phyloP scores from a whole-genome alignment of 2,329 filamentous ascomycete genomes.

The Diaporthe velutina region DNA sequence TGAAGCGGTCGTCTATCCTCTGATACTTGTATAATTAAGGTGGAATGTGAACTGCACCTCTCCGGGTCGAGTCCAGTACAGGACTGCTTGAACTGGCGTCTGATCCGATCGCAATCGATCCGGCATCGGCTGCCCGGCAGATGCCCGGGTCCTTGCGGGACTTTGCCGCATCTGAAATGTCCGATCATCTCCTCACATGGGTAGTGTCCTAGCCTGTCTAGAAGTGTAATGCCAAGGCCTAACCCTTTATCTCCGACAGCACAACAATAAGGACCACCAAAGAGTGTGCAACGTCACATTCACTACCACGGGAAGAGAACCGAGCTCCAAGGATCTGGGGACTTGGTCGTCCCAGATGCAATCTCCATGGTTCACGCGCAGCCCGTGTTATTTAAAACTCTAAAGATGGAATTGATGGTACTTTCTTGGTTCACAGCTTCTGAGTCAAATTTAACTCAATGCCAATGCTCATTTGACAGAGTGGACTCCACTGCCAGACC shows the following conservation, averaged over 20 bases:
- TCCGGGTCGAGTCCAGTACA: neutral
- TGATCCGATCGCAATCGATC: neutral
- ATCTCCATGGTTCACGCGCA: neutral
- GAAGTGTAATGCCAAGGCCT: neutral
- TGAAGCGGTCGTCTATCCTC: neutral
- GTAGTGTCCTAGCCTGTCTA: neutral
- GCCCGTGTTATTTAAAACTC: neutral
- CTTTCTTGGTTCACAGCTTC: neutral
- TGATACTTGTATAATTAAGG: neutral
- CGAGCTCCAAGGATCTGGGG: neutral
- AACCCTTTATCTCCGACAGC: neutral
- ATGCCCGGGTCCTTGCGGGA: neutral
- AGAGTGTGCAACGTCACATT: conserved; percentile 1
- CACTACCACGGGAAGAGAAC: neutral
- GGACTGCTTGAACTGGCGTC: neutral
- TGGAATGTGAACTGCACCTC: neutral
- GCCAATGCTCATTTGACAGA: neutral
- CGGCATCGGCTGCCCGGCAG: neutral
- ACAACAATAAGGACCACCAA: neutral
- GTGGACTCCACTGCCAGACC: neutral
- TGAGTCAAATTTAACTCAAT: neutral
- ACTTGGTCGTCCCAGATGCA: neutral
- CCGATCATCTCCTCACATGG: neutral
- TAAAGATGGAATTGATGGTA: neutral
- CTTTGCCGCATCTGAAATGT: neutral